These are phyloP conservation scores for Penicillium brasilianum DNA, from an alignment of 2,329 filamentous ascomycete genomes.

Conservation along the genomic window DNA sequence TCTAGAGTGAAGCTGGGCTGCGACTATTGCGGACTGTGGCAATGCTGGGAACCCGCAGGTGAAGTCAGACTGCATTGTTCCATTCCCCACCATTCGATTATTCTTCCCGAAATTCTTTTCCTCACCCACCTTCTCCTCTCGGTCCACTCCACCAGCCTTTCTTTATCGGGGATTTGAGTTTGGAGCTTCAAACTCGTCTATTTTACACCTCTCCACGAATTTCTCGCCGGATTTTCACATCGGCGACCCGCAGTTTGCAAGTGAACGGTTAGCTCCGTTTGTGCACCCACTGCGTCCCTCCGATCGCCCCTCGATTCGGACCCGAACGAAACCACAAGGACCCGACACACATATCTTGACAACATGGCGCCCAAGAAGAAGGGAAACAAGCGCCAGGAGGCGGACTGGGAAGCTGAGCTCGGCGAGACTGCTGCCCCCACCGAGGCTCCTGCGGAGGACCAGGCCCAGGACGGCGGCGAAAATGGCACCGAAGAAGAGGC, in stretches of 20 bases:
- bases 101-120: constrained; percentile 36
- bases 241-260: constrained; percentile 21
- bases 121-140: constrained; percentile 22
- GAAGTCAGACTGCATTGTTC: constrained; percentile 30
- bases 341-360: constrained; percentile 11
- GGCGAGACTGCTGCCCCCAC: constrained; percentile 69
- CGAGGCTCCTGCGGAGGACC: constrained; percentile 50
- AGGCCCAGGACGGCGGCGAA: constrained; percentile 54
- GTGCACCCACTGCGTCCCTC: constrained; percentile 29
- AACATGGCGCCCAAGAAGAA: constrained; percentile 95
- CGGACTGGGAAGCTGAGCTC: constrained; percentile 94
- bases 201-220: constrained; percentile 7
- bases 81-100: constrained; percentile 30
- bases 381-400: constrained; percentile 80
- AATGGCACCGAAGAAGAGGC: constrained; percentile 61
- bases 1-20: not conserved
- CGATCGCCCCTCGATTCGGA: constrained; percentile 27
- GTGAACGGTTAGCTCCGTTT: constrained; percentile 37
- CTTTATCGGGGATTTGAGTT: constrained; percentile 29
- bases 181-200: constrained; percentile 11
- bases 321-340: constrained; percentile 6
- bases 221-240: constrained; percentile 12
- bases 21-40: constrained; percentile 13
- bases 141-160: constrained; percentile 28
- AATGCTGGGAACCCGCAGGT: constrained; percentile 18